Percentiles rank a stretch among this genome's conserved stretches.
phyloP scores from a whole-genome alignment of 768 basidiomycete genomes.

The Panaeolus papilionaceus region DNA sequence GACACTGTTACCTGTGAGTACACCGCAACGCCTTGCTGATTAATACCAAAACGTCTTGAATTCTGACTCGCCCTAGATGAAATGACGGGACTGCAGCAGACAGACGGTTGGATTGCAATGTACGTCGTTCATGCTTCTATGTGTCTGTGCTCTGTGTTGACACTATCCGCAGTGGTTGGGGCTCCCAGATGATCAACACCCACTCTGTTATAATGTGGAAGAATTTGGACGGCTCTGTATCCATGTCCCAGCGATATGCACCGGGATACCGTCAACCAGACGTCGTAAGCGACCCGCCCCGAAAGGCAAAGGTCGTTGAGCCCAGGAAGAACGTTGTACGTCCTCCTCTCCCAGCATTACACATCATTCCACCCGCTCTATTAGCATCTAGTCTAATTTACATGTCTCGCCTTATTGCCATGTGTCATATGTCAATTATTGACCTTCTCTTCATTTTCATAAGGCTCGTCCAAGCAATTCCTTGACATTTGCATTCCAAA shows the following conservation, averaged over 20 bases:
- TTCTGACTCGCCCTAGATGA: conserved; percentile 42
- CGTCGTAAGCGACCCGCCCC: conserved; percentile 48
- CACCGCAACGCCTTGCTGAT: background rate
- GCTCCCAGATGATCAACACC: conserved; percentile 51
- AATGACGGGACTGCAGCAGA: conserved; percentile 44
- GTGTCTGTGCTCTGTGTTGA: background rate
- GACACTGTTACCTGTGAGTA: conserved; percentile 54
- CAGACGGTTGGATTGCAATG: conserved; percentile 63
- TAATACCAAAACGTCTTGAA: background rate
- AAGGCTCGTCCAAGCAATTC: conserved; percentile 34
- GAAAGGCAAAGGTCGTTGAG: conserved; percentile 47
- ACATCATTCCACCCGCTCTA: background rate
- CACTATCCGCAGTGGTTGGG: conserved; percentile 50
- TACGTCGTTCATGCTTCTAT: conserved; percentile 29
- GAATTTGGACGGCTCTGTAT: conserved; percentile 56
- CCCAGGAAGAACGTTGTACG: conserved; percentile 42
- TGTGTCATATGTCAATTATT: conserved; percentile 30
- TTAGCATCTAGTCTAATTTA: conserved; percentile 1
- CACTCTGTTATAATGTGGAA: conserved; percentile 64
- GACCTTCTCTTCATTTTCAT: conserved; percentile 16
- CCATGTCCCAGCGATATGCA: conserved; percentile 64
- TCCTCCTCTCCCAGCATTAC: conserved; percentile 6
- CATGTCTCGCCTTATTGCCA: background rate
- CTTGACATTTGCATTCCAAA: conserved; percentile 47
- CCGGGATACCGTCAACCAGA: conserved; percentile 53